A percentile compares a stretch with the other conserved stretches of the same genome.
These are phyloP conservation scores for Gossypioides kirkii DNA, from an alignment of 345 rosid species.

Conservation along the genomic window DNA sequence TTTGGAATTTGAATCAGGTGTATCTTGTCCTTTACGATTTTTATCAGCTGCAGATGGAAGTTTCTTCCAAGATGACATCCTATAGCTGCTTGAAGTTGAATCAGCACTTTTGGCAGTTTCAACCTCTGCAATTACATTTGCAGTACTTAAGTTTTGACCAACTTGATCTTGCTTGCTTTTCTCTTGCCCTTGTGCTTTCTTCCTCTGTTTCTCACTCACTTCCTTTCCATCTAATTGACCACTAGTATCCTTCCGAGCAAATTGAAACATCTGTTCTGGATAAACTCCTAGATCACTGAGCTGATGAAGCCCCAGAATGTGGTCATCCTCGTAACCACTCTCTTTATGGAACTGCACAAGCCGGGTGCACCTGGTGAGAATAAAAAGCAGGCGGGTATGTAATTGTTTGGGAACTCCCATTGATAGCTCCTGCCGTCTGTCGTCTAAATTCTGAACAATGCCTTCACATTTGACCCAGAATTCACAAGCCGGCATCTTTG, in stretches of 20 bases:
- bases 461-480: constrained; percentile 87
- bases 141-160: constrained; percentile 31
- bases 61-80: constrained; percentile 97
- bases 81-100: constrained; percentile 69
- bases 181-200: constrained; percentile 33
- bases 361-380: constrained; percentile 90
- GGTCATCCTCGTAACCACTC: constrained; percentile 72
- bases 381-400: constrained; percentile 83
- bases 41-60: constrained; percentile 74
- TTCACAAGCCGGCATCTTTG: constrained; percentile 76
- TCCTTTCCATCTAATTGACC: constrained; percentile 42
- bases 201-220: constrained; percentile 39
- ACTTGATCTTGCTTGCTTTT: constrained; percentile 34
- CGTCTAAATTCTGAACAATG: constrained; percentile 84
- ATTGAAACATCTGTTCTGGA: constrained; percentile 61
- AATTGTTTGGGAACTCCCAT: constrained; percentile 90
- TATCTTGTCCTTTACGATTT: constrained; percentile 47
- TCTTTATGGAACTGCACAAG: constrained; percentile 96
- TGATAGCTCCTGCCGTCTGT: constrained; percentile 85
- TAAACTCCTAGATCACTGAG: constrained; percentile 93
- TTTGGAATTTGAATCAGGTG: constrained; percentile 44
- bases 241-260: constrained; percentile 46
- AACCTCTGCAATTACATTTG: constrained; percentile 41
- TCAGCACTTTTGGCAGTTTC: constrained; percentile 67
- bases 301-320: constrained; percentile 77